Percentiles rank a stretch among this genome's conserved stretches.
These are phyloP conservation scores for Trichoderma arundinaceum DNA, from an alignment of 2,329 filamentous ascomycete genomes.

Conservation along the genomic window DNA sequence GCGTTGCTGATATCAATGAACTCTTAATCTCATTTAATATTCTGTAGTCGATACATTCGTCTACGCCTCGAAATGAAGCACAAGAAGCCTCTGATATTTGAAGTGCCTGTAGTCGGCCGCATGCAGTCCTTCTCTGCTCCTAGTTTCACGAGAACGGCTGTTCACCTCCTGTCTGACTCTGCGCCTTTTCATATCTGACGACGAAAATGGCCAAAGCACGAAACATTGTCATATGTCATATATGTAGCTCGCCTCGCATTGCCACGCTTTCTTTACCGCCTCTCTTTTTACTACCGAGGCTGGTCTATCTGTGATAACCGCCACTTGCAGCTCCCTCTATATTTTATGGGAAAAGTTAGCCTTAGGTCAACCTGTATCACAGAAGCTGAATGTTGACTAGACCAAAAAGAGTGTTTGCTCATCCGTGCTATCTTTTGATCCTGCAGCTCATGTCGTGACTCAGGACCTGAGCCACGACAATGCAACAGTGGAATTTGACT, in stretches of 20 bases:
- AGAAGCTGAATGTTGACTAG: too few relatives aligned
- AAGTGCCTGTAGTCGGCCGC: not conserved
- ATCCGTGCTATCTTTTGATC: not conserved
- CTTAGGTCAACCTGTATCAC: not conserved
- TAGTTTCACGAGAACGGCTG: not conserved
- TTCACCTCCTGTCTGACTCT: not conserved
- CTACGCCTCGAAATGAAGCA: not conserved
- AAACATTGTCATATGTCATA: constrained; percentile 1
- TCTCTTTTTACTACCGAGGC: not conserved
- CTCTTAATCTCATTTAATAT: not conserved
- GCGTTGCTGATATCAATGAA: not conserved
- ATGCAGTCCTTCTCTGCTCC: not conserved
- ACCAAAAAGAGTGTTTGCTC: not conserved
- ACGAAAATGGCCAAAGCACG: not conserved
- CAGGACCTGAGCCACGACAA: not conserved
- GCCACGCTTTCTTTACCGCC: not conserved
- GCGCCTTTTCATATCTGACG: not conserved
- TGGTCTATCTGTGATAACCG: not conserved
- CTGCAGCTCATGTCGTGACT: not conserved
- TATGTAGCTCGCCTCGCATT: not conserved
- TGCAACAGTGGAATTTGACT: not conserved
- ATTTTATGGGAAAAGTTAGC: not conserved
- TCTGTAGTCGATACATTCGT: too few relatives aligned
- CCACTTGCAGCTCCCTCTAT: not conserved
- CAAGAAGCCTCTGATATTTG: not conserved